Conservation (phyloP, 2,329 filamentous ascomycete genomes). For the Lachnellula suecica region DNA sequence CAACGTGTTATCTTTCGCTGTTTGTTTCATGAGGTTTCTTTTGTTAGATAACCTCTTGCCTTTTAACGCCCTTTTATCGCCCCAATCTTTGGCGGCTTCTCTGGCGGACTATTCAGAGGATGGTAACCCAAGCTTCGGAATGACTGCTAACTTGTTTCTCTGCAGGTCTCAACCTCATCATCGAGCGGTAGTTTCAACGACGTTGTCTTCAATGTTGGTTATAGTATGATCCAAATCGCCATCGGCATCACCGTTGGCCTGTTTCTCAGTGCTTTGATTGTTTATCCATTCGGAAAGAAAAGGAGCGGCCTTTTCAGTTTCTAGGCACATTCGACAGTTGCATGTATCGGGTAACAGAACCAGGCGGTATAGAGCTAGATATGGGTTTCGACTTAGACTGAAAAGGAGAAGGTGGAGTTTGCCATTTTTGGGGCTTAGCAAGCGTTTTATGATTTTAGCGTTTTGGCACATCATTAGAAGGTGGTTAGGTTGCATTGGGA, state of each 20-base stretch:
- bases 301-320: slow-evolving; percentile 41
- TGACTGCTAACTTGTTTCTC: slow-evolving; percentile 11
- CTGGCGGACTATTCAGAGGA: too few species aligned
- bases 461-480: background rate
- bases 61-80: background rate
- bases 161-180: slow-evolving; percentile 18
- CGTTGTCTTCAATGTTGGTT: slow-evolving; percentile 40
- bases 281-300: slow-evolving; percentile 42
- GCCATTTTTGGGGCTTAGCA: background rate
- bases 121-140: slow-evolving; percentile 1
- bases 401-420: background rate
- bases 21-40: slow-evolving; percentile 18
- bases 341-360: background rate
- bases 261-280: slow-evolving; percentile 38
- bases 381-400: background rate
- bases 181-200: slow-evolving; percentile 25
- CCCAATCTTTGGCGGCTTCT: too few species aligned
- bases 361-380: background rate
- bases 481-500: background rate
- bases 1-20: slow-evolving; percentile 8
- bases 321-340: slow-evolving; percentile 16
- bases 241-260: slow-evolving; percentile 43
- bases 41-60: slow-evolving; percentile 6
- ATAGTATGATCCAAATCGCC: slow-evolving; percentile 40
- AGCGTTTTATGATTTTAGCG: background rate